Conservation (phyloP, 2,329 filamentous ascomycete genomes). For the Ceratocystiopsis brevicomis region DNA sequence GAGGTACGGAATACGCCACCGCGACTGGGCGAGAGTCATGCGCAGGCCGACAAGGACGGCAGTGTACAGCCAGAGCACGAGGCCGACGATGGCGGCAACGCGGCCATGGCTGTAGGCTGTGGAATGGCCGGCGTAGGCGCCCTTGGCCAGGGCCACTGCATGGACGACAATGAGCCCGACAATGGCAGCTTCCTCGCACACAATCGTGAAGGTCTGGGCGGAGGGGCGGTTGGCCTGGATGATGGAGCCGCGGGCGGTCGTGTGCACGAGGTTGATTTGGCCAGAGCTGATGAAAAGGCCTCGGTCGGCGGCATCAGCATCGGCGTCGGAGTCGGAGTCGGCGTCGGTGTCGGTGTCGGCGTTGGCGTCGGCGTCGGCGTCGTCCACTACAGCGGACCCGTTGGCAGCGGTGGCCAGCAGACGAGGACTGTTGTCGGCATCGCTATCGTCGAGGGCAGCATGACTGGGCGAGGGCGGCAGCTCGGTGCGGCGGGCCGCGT, state of each 20-base stretch:
- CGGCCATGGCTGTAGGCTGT: slow-evolving; percentile 23
- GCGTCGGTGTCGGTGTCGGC: slow-evolving; percentile 31
- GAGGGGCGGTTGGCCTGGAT: slow-evolving; percentile 59
- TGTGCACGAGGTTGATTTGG: slow-evolving; percentile 38
- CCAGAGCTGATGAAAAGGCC: slow-evolving; percentile 33
- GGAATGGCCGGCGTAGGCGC: slow-evolving; percentile 30
- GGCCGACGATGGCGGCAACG: slow-evolving; percentile 44
- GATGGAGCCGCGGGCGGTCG: slow-evolving; percentile 41
- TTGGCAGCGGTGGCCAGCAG: slow-evolving; percentile 33
- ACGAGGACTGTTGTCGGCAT: slow-evolving; percentile 33
- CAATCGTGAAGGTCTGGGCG: slow-evolving; percentile 49
- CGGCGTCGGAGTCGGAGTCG: slow-evolving; percentile 12
- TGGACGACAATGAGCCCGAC: slow-evolving; percentile 53
- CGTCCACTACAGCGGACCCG: slow-evolving; percentile 32
- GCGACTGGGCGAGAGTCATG: slow-evolving; percentile 44
- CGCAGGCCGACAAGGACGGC: slow-evolving; percentile 54
- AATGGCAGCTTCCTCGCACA: slow-evolving; percentile 59
- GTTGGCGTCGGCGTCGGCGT: slow-evolving; percentile 6
- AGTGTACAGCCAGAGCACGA: slow-evolving; percentile 67
- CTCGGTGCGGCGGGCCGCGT: slow-evolving; percentile 26
- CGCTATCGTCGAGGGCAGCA: slow-evolving; percentile 12
- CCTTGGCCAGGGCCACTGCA: slow-evolving; percentile 40
- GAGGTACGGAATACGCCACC: slow-evolving; percentile 49
- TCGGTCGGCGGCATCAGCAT: slow-evolving; percentile 34
- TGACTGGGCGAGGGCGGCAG: slow-evolving; percentile 20